These are phyloP conservation scores for Botrytis paeoniae DNA, from an alignment of 2,329 filamentous ascomycete species.

Conservation along the genomic window DNA sequence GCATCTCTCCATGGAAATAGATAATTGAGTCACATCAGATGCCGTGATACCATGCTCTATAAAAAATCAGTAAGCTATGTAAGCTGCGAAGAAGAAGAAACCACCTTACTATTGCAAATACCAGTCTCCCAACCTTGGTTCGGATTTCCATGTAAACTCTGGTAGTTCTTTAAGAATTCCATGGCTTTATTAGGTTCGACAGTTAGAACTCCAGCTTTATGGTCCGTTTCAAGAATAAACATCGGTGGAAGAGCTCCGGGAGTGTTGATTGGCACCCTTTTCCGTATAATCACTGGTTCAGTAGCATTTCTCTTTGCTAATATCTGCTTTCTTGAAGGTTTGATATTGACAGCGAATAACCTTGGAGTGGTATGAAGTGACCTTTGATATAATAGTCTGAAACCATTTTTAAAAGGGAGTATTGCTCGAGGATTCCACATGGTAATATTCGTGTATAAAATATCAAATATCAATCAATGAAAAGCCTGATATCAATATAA, in stretches of 20 bases:
- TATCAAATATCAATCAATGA: not conserved
- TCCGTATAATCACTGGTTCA: not conserved
- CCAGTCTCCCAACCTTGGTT: constrained; percentile 26
- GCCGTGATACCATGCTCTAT: constrained; percentile 31
- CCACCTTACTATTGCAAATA: constrained; percentile 28
- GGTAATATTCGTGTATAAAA: not conserved
- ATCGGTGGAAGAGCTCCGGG: constrained; percentile 27
- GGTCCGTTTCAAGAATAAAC: constrained; percentile 27
- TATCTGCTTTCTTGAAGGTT: constrained; percentile 7
- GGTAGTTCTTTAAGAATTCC: constrained; percentile 31
- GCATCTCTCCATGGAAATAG: constrained; percentile 30
- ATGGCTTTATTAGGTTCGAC: constrained; percentile 29
- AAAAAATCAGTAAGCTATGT: not conserved
- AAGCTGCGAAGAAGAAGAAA: not conserved
- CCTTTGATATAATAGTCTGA: not conserved
- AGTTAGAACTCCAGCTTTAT: constrained; percentile 30
- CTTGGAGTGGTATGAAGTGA: not conserved
- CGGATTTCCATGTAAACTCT: not conserved
- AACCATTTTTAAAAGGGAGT: not conserved
- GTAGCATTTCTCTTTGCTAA: constrained; percentile 9
- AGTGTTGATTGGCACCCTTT: constrained; percentile 4
- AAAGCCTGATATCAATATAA: not conserved
- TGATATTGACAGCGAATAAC: not conserved
- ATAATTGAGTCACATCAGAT: constrained; percentile 28
- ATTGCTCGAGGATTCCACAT: not conserved